Evolutionary conservation across 2,329 filamentous ascomycete species (phyloP).

Genomic region (Cryphonectria naterciae): DNA sequence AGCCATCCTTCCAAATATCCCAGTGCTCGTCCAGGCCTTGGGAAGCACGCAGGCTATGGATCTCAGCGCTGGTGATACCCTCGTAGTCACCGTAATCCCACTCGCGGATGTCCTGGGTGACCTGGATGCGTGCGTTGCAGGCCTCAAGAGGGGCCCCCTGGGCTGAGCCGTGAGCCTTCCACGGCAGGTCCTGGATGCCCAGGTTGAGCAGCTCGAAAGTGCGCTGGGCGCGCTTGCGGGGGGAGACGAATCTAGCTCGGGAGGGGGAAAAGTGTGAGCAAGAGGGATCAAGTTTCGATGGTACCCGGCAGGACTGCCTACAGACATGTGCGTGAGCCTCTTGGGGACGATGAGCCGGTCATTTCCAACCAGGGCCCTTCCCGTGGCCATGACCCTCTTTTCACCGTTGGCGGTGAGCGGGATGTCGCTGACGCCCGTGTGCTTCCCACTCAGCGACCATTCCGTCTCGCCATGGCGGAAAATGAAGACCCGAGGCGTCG

Average conservation of each 20-base stretch:
- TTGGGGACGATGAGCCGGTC: conserved; percentile 83
- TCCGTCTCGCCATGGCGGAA: conserved; percentile 92
- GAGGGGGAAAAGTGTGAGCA: background rate
- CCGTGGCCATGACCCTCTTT: conserved; percentile 75
- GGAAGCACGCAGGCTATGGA: conserved; percentile 60
- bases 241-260: conserved; percentile 74
- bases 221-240: conserved; percentile 78
- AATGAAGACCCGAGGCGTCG: conserved; percentile 76
- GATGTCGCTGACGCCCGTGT: conserved; percentile 87
- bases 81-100: conserved; percentile 92
- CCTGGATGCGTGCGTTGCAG: conserved; percentile 64
- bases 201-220: conserved; percentile 89
- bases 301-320: conserved; percentile 24
- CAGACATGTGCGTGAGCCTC: conserved; percentile 81
- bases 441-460: conserved; percentile 85
- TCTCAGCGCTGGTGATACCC: conserved; percentile 74
- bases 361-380: conserved; percentile 79
- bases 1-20: conserved; percentile 92
- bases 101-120: conserved; percentile 75
- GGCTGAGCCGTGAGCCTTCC: conserved; percentile 56
- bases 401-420: conserved; percentile 82
- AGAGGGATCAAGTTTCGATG: background rate
- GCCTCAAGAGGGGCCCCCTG: conserved; percentile 43
- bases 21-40: conserved; percentile 64
- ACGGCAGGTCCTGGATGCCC: conserved; percentile 73